Percentiles rank a stretch among this genome's conserved stretches.
Evolutionary conservation across 805 yeast species (phyloP).

Genomic region (Priceomyces medius): DNA sequence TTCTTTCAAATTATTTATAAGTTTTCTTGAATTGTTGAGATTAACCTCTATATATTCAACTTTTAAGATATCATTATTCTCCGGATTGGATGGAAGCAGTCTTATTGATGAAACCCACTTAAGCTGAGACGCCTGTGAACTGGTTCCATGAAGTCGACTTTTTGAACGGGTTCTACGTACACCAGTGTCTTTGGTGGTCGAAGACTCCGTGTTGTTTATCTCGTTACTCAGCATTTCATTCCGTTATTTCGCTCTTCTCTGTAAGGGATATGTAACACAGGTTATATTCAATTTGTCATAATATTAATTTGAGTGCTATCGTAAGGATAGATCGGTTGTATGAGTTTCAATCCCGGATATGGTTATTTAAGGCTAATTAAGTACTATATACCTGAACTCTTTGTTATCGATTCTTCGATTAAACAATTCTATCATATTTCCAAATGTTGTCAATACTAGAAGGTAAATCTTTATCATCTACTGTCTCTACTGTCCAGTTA

Average conservation of each 20-base stretch:
- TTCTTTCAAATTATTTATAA: conserved; percentile 22
- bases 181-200: background rate
- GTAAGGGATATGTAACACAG: no score
- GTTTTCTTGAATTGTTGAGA: conserved; percentile 35
- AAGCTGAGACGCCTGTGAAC: background rate
- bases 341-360: no score
- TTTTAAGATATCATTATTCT: conserved; percentile 31
- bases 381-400: no score
- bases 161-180: background rate
- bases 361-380: no score
- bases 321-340: no score
- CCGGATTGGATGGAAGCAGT: conserved; percentile 34
- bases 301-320: no score
- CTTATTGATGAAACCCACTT: conserved; percentile 29
- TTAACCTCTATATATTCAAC: conserved; percentile 38
- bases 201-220: background rate
- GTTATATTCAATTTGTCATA: no score
- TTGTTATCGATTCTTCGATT: background rate
- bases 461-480: conserved; percentile 23
- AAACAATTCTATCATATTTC: conserved; percentile 30
- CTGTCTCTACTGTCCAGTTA: conserved; percentile 22
- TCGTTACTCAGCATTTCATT: background rate
- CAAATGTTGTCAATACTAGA: conserved; percentile 27
- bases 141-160: background rate
- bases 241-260: no score